Base-by-base conservation (phyloP, 2,329 filamentous ascomycete genomes). In the Verticillium isaacii region DNA sequence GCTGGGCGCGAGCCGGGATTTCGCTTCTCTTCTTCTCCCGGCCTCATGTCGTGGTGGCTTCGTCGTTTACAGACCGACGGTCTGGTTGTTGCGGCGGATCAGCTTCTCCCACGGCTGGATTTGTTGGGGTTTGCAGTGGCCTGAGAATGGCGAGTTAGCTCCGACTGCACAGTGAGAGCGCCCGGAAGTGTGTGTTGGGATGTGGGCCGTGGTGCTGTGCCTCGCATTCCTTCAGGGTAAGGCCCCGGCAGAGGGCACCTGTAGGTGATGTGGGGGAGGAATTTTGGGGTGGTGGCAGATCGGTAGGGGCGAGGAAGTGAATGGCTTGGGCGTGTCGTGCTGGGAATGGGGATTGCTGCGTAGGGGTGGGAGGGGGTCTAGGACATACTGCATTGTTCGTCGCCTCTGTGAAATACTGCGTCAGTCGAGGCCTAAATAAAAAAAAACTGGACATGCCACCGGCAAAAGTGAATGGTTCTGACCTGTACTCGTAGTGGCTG, bases 401-500 rank as follows among this genome's bases (percentile, higher is more conserved):
- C 76, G 64, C 77, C 77, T 72, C 77, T 79, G 62, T 34, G 62
- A 61, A 59, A 41, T 62, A 57, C 41, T 61, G 7, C 37, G 66
- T 75, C 64, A 73, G 72, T 61, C 60, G 60, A 41, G 7, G 19
- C 37, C 32, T 29, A 19, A 36, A 37, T 3, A 15, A 32, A 34
- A 34, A n/a, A 17, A 50, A 23, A 23, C 17, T 9, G 17, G 19
- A 29, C 29, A 6, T 29, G 29, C 29, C 29, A 29, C 29, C 3
- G 29, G 32, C 36, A 52, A 32, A 17, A 23, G 6, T 3, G 3
- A 45, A 19, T 12, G 11, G 11, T 50, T 72, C 75, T 70, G 63
- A 79, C 77, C 77, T 77, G 68, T 78, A 80, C 65, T 79, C 76
- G 62, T 78, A 79, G 71, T 77, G 78, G 45, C 78, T 77, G 50